phyloP scores from a whole-genome alignment of 2,329 filamentous ascomycete genomes.

The Fusarium denticulatum region DNA sequence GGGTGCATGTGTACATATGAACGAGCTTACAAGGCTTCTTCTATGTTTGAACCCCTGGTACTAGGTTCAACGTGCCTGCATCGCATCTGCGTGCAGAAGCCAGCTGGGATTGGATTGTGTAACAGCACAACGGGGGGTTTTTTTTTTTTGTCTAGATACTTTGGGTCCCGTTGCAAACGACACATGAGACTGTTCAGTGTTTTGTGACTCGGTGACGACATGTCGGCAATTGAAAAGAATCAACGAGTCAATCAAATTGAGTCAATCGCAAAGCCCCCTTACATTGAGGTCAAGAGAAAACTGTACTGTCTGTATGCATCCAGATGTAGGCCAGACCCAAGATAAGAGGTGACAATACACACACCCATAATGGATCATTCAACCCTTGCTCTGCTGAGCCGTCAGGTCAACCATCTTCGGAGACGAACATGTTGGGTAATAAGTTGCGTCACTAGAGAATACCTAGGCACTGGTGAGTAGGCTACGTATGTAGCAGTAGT shows the following conservation, averaged over 20 bases:
- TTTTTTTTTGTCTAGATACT: background rate
- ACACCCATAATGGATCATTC: background rate
- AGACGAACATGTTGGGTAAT: background rate
- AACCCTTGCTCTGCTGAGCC: background rate
- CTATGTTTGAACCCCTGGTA: background rate
- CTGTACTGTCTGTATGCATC: background rate
- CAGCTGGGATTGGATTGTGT: background rate
- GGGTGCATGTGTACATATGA: background rate
- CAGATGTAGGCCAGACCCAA: background rate
- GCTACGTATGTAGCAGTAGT: background rate
- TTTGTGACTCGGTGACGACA: background rate
- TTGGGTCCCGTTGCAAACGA: background rate
- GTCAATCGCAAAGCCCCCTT: conserved; percentile 1
- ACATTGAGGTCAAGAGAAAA: conserved; percentile 12
- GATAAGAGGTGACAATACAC: background rate
- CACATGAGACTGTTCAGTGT: background rate
- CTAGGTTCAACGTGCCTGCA: conserved; percentile 7
- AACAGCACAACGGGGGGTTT: background rate
- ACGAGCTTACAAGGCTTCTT: background rate
- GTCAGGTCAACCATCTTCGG: background rate
- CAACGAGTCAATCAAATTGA: conserved; percentile 3
- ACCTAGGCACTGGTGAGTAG: background rate
- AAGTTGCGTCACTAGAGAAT: background rate
- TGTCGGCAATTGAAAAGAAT: background rate
- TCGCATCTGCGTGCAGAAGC: conserved; percentile 6